phyloP scores from a whole-genome alignment of 163 green algal genomes.

The Volvox carteri region DNA sequence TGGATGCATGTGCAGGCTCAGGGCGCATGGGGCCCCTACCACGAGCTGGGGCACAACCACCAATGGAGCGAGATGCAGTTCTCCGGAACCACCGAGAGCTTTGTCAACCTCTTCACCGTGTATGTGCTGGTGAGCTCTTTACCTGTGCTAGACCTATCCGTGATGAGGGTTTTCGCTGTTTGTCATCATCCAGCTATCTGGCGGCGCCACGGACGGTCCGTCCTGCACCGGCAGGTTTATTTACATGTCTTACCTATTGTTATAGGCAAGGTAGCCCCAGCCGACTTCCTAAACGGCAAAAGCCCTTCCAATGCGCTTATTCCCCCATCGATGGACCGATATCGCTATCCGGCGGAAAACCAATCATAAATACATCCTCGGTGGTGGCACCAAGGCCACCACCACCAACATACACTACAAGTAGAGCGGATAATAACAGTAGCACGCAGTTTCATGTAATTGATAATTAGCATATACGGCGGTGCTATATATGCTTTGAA shows the following conservation, averaged over 20 bases:
- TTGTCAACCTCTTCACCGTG: constrained; percentile 32
- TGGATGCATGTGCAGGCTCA: neutral
- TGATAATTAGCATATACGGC: too few species aligned
- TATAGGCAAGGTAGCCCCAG: neutral
- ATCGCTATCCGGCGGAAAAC: neutral
- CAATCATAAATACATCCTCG: neutral
- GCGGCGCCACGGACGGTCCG: too few species aligned
- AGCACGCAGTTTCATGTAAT: too few species aligned
- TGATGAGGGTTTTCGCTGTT: too few species aligned
- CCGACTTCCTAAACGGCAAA: too few species aligned
- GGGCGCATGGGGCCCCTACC: constrained; percentile 45
- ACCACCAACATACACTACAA: neutral
- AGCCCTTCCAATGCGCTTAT: neutral
- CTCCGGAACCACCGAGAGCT: neutral
- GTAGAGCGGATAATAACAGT: too few species aligned
- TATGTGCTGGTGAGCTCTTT: constrained; percentile 15
- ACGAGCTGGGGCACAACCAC: constrained; percentile 53
- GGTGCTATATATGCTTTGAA: too few species aligned
- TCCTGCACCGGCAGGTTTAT: neutral
- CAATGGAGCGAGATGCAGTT: constrained; percentile 24
- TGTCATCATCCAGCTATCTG: too few species aligned
- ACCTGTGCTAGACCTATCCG: too few species aligned
- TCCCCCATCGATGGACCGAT: neutral
- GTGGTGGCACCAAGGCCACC: neutral
- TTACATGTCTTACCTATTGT: neutral